Evolutionary conservation across 2,329 filamentous ascomycete genomes (phyloP), one percentile per base, ranked within the genome.

Genomic region (Thielaviopsis musarum): DNA sequence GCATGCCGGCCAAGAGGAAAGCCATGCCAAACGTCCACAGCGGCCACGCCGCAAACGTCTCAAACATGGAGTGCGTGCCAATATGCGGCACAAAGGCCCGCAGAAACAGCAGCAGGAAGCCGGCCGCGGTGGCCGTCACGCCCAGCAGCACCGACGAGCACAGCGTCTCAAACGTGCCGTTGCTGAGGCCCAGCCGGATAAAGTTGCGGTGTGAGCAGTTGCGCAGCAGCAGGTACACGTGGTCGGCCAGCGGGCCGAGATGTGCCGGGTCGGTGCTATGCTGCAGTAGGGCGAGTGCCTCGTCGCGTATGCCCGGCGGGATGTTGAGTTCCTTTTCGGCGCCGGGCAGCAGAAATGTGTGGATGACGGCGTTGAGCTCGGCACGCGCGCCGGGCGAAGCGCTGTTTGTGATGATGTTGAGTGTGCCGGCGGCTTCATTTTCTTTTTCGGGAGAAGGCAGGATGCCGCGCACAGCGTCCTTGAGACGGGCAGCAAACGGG

Each of bases 151-250:
- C 76, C 1, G 74, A 73, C 30, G 74, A 70, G 66, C 74, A 77
- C 12, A 76, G 64, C 1, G 75, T 76, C 66, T 76, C 74, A 57
- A 75, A 73, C 2, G 74, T 76, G 45, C 75, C 75, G 65, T 76
- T 79, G 65, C 72, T 76, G 38, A 79, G 74, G 61, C 77, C 78
- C 6, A 81, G 70, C 48, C 77, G 74, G 53, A 79, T 69, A 63
- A 81, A 76, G 66, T 75, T 73, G 58, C 75, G 70, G 64, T 76
- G 70, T 21, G 74, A 77, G 68, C 75, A 76, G 66, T 73, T 75
- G 61, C 70, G 71, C 19, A 77, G 69, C 30, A 77, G 70, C 34
- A 70, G 66, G 64, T 76, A 74, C 45, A 73, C 71, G 65, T 77
- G 74, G 61, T 76, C 73, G 30, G 73, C 74, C 5, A 76, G 66